Conservation (phyloP, 306 rosid genomes). For the Spatholobus suberectus region DNA sequence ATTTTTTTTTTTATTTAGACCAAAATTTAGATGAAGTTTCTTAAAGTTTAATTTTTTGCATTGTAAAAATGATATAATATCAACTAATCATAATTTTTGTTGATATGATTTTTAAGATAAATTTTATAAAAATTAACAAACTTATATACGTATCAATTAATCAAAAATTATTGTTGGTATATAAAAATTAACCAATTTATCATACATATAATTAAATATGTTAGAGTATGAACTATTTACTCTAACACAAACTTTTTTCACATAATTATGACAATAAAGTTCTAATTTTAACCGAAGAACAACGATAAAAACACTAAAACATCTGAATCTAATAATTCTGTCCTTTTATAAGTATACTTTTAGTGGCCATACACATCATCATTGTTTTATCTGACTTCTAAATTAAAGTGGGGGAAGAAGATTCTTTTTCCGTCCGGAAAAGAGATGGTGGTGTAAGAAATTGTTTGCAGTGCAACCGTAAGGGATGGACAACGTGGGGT, state of each 20-base stretch:
- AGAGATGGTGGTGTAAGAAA: not conserved
- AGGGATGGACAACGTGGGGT: not conserved
- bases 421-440: not conserved
- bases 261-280: not conserved
- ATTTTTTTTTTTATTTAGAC: too few species aligned
- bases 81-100: too few species aligned
- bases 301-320: not conserved
- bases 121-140: too few species aligned
- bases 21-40: too few species aligned
- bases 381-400: not conserved
- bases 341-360: not conserved
- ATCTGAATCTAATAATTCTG: not conserved
- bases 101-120: too few species aligned
- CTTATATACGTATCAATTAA: too few species aligned
- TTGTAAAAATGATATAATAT: too few species aligned
- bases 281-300: not conserved
- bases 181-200: too few species aligned
- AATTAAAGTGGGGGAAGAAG: not conserved
- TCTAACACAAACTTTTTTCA: not conserved
- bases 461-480: constrained; percentile 24
- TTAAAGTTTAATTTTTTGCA: too few species aligned
- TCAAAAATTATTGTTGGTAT: too few species aligned
- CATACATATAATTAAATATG: too few species aligned
- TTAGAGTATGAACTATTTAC: too few species aligned
- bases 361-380: not conserved